Conservation (phyloP, 805 yeast genomes). For the Yarrowia deformans region DNA sequence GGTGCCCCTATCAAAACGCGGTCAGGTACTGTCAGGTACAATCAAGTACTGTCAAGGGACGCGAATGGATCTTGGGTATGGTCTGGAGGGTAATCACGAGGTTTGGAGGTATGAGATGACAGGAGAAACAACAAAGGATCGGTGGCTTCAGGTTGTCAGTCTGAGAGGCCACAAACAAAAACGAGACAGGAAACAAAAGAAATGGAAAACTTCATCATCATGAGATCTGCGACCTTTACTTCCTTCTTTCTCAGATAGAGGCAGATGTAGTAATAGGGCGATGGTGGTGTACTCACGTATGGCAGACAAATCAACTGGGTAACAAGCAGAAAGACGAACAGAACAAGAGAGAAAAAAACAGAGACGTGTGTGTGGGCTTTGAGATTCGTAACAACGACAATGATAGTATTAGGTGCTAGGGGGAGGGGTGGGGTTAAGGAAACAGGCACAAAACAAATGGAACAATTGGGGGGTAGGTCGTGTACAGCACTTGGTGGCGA, state of each 20-base stretch:
- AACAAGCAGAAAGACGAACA: not conserved
- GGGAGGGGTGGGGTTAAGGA: conserved; percentile 16
- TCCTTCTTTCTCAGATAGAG: not conserved
- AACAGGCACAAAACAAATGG: not conserved
- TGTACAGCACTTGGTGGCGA: not conserved
- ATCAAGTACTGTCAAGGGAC: too few species aligned
- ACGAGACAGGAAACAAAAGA: not conserved
- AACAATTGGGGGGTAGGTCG: not conserved
- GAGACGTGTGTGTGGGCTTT: not conserved
- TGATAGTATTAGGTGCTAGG: conserved; percentile 31
- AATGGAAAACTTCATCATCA: conserved; percentile 2
- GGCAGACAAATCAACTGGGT: conserved; percentile 1
- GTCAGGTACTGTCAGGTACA: too few species aligned
- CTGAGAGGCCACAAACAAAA: too few species aligned
- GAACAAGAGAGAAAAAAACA: not conserved
- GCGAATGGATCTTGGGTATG: not conserved
- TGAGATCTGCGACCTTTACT: conserved; percentile 14
- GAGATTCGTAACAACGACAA: conserved; percentile 1
- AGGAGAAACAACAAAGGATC: too few species aligned
- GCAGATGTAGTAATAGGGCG: too few species aligned
- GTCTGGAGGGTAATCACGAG: not conserved
- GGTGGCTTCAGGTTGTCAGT: too few species aligned
- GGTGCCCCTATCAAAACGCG: too few species aligned
- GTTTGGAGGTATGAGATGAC: not conserved
- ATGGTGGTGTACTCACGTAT: conserved; percentile 5